Evolutionary conservation across 2,329 filamentous ascomycete genomes (phyloP).

Genomic region (Arthroderma uncinatum): DNA sequence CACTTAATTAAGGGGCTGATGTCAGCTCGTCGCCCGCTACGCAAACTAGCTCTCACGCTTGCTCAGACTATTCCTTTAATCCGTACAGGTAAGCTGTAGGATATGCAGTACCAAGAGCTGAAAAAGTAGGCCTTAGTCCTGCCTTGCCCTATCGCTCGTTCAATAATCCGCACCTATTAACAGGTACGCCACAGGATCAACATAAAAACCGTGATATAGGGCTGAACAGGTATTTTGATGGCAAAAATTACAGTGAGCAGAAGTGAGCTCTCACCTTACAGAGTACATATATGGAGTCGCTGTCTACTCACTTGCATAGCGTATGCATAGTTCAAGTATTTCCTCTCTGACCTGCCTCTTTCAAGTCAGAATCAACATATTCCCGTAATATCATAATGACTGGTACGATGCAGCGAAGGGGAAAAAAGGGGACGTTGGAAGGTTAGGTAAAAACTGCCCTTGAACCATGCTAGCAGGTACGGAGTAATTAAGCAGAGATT

Average conservation of each 20-base stretch:
- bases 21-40: not conserved
- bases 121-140: not conserved
- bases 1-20: conserved; percentile 1
- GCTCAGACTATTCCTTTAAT: not conserved
- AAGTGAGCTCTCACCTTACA: not conserved
- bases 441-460: not conserved
- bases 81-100: not conserved
- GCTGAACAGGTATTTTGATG: not conserved
- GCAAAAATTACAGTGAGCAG: not conserved
- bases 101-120: not conserved
- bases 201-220: conserved; percentile 5
- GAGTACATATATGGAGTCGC: not conserved
- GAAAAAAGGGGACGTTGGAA: not conserved
- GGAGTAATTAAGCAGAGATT: not conserved
- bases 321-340: not conserved
- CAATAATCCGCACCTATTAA: not conserved
- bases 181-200: not conserved
- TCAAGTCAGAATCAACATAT: not conserved
- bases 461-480: not conserved
- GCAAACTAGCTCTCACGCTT: not conserved
- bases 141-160: not conserved
- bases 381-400: not conserved
- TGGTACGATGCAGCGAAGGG: not conserved
- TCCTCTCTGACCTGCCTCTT: not conserved
- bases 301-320: not conserved